phyloP scores from a whole-genome alignment of 768 basidiomycete species.

The Panellus pusillus region DNA sequence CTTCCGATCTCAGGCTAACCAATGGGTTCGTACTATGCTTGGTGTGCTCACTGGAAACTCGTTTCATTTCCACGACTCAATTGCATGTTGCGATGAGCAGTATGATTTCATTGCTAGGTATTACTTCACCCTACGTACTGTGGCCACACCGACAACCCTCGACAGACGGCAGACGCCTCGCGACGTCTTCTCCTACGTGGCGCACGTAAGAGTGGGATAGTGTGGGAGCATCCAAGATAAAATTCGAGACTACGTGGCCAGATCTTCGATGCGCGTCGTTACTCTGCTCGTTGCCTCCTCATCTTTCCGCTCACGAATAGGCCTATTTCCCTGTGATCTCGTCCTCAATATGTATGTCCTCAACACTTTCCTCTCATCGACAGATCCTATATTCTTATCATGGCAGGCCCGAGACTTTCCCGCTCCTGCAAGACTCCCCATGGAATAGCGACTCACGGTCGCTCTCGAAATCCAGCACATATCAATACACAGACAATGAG shows the following conservation, averaged over 20 bases:
- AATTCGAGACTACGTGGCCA: constrained; percentile 19
- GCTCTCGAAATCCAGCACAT: constrained; percentile 17
- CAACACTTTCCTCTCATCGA: background rate
- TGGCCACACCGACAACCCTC: constrained; percentile 2
- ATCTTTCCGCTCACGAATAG: background rate
- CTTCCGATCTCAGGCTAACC: constrained; percentile 19
- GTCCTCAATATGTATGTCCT: no score
- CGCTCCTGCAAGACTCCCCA: constrained; percentile 12
- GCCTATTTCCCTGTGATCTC: background rate
- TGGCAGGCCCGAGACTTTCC: constrained; percentile 12
- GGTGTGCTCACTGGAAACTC: constrained; percentile 10
- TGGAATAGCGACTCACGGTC: constrained; percentile 15
- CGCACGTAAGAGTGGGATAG: constrained; percentile 15
- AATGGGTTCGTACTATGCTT: background rate
- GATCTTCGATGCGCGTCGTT: constrained; percentile 12
- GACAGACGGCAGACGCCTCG: background rate
- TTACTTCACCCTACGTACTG: background rate
- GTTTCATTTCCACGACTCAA: constrained; percentile 9
- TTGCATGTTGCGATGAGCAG: background rate
- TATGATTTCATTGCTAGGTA: no score
- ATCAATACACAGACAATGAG: constrained; percentile 13
- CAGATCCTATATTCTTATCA: no score
- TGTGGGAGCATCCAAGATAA: constrained; percentile 20
- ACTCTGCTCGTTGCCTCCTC: constrained; percentile 17
- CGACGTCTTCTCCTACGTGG: constrained; percentile 17